Base-by-base conservation (phyloP, 768 basidiomycete genomes). In the Galerina marginata region DNA sequence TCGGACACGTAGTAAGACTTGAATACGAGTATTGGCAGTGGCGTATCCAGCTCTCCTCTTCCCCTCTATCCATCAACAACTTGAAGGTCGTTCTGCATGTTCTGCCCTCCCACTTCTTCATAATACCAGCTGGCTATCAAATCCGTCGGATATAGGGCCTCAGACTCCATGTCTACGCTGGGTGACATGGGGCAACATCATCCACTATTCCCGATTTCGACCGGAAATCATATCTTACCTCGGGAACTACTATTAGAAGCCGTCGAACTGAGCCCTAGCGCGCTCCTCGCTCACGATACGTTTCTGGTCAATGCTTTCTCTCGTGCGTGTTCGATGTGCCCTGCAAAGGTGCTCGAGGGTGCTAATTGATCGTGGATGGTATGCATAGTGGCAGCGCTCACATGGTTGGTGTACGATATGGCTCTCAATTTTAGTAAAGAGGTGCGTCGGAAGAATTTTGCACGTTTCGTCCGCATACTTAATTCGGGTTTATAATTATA, bases 401-500 rank as follows among this genome's bases (percentile, higher is more conserved):
- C 68, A 15, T 69, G 66, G 66, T 44, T 69, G 20, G 51, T 63
- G 26, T 69, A 69, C 29, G 68, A 69, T 56, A 62, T 63, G 39
- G 23, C 64, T n/a, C 54, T 69, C 37, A 64, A 62, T 49, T 59
- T 64, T 40, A 45, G 53, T 37, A 52, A 56, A 50, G 68, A 69
- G 64, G 68, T 64, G 33, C 36, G 62, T 54, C 29, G 23, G 37
- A 9, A 39, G 9, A 14, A 14, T 37, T n/a, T 12, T 46, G 42
- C 20, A 36, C 26, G n/a, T 10, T 25, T 33, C 12, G 16, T n/a
- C 15, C 6, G 23, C 48, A 4, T 57, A 9, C 15, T 14, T 10
- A 29, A 40, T n/a, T 36, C 4, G 26, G 42, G 29, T 16, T 38
- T 29, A 10, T 23, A 69, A 66, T 38, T 29, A 10, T 23, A 69